Percentiles rank a stretch among this genome's conserved stretches.
phyloP scores from a whole-genome alignment of 805 yeast genomes.

The Ogataea salicorniae region DNA sequence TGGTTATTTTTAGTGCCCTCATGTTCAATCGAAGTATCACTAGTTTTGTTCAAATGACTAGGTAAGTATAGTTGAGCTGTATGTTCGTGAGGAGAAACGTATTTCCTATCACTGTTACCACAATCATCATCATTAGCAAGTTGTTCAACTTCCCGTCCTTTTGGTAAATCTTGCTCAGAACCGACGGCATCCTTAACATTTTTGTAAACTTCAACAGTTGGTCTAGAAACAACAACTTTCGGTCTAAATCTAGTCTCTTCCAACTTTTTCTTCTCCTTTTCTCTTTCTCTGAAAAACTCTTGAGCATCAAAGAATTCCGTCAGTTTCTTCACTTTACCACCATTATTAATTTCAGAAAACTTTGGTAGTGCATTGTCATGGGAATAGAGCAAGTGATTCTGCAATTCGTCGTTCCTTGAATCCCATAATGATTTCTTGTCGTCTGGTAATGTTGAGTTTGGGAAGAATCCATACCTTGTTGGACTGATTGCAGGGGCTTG shows the following conservation, averaged over 20 bases:
- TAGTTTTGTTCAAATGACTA: not conserved
- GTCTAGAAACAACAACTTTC: conserved; percentile 70
- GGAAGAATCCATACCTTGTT: not conserved
- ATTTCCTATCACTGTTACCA: too few species aligned
- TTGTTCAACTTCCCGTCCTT: conserved; percentile 6
- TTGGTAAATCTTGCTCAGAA: conserved; percentile 29
- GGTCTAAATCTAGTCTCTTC: conserved; percentile 58
- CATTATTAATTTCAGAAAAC: conserved; percentile 12
- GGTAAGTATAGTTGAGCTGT: too few species aligned
- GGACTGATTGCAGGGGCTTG: conserved; percentile 3
- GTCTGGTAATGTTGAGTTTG: not conserved
- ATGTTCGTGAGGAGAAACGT: too few species aligned
- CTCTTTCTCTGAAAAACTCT: conserved; percentile 87
- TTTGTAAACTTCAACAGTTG: conserved; percentile 86
- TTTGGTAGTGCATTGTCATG: conserved; percentile 15
- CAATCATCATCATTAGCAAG: not conserved
- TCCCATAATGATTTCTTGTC: conserved; percentile 21
- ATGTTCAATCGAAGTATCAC: not conserved
- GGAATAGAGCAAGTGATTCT: conserved; percentile 16
- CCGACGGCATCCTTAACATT: conserved; percentile 86
- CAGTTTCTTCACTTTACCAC: conserved; percentile 54
- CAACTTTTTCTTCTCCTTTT: conserved; percentile 62
- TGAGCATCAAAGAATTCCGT: conserved; percentile 69
- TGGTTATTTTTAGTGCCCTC: not conserved
- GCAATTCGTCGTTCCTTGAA: conserved; percentile 17